phyloP scores from a whole-genome alignment of 1,284 basidiomycete genomes.

The Abortiporus biennis region DNA sequence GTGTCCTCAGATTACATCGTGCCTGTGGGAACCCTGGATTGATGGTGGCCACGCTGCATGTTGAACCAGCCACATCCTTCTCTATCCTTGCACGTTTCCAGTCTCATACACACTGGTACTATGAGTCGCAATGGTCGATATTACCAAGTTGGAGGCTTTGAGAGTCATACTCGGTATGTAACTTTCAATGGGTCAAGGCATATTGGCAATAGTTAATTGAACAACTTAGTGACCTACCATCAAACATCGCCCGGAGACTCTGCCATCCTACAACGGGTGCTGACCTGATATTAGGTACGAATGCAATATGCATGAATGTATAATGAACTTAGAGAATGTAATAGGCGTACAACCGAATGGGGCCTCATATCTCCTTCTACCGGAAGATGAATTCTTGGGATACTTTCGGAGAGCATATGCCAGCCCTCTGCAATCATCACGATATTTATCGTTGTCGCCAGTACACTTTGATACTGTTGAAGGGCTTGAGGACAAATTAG shows the following conservation, averaged over 20 bases:
- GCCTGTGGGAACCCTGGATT: too few species aligned
- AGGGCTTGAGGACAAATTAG: slow-evolving; percentile 22
- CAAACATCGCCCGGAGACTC: background rate
- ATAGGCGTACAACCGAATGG: slow-evolving; percentile 26
- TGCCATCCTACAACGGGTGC: background rate
- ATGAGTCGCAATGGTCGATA: background rate
- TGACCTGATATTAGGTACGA: slow-evolving; percentile 17
- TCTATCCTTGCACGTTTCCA: too few species aligned
- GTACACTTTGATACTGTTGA: slow-evolving; percentile 19
- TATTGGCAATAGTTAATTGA: background rate
- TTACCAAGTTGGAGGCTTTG: slow-evolving; percentile 27
- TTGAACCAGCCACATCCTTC: too few species aligned
- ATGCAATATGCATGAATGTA: background rate
- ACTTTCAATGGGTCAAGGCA: slow-evolving; percentile 1
- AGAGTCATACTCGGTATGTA: slow-evolving; percentile 20
- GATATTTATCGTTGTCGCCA: slow-evolving; percentile 28
- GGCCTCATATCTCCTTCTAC: slow-evolving; percentile 27
- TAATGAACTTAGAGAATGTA: background rate
- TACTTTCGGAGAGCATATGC: too few species aligned
- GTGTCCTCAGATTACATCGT: too few species aligned
- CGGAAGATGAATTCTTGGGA: slow-evolving; percentile 12
- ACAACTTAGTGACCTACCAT: too few species aligned
- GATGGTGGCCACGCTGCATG: too few species aligned
- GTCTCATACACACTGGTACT: too few species aligned
- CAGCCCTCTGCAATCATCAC: slow-evolving; percentile 1